phyloP scores from a whole-genome alignment of 2,329 filamentous ascomycete species.

The Phyllosticta citribraziliensis region DNA sequence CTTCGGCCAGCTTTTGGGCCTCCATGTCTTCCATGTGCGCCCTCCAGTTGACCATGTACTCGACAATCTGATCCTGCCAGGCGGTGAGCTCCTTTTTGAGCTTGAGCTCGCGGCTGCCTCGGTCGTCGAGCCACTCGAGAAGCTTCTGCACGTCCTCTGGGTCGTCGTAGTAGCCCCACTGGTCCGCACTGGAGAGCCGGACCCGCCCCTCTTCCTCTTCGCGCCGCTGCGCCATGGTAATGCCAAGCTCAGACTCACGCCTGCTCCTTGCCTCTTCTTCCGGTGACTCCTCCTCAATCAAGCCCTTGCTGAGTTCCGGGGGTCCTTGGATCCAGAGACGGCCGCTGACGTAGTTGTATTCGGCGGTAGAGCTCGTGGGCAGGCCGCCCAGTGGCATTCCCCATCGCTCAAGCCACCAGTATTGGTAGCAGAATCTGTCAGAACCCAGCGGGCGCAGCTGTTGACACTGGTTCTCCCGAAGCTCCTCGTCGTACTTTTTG shows the following conservation, averaged over 20 bases:
- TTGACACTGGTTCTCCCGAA: constrained; percentile 88
- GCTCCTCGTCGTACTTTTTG: constrained; percentile 74
- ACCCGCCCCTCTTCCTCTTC: constrained; percentile 74
- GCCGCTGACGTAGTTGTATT: constrained; percentile 84
- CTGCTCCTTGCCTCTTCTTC: constrained; percentile 56
- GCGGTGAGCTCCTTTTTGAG: constrained; percentile 75
- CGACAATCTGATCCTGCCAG: constrained; percentile 65
- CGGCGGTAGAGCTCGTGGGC: constrained; percentile 76
- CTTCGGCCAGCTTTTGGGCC: constrained; percentile 38
- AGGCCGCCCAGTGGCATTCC: constrained; percentile 92
- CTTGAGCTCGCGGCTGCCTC: constrained; percentile 76
- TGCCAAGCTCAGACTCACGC: constrained; percentile 34
- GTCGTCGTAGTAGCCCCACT: constrained; percentile 90
- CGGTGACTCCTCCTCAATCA: constrained; percentile 63
- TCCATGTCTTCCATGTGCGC: constrained; percentile 54
- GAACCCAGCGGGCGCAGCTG: constrained; percentile 83
- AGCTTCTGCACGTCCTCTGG: constrained; percentile 67
- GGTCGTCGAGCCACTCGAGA: constrained; percentile 78
- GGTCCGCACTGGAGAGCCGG: constrained; percentile 61
- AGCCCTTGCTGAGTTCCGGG: constrained; percentile 74
- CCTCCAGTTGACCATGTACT: constrained; percentile 71
- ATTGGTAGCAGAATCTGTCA: constrained; percentile 95
- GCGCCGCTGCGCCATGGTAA: constrained; percentile 80
- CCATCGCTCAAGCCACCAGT: constrained; percentile 98
- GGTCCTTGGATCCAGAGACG: constrained; percentile 95